phyloP scores from a whole-genome alignment of 371 early-diverging fungal genomes.

The Sporodiniella umbellata region DNA sequence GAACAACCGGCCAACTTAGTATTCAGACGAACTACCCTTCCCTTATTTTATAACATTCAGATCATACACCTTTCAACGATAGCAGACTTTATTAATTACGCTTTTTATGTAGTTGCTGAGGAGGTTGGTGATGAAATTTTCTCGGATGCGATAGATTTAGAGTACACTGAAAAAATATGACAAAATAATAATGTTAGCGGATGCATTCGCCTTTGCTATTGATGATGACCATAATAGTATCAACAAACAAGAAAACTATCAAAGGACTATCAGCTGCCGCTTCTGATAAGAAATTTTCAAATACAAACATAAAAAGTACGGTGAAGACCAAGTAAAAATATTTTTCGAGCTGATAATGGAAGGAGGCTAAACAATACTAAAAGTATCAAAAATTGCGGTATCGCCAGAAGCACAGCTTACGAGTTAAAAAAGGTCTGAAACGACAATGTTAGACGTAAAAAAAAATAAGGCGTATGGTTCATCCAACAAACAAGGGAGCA shows the following conservation, averaged over 20 bases:
- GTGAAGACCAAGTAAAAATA: conserved; percentile 3
- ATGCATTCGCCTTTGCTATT: neutral
- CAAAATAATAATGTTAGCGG: neutral
- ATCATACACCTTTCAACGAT: neutral
- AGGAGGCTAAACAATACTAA: conserved; percentile 3
- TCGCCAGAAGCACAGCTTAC: conserved; percentile 1
- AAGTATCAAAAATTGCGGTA: conserved; percentile 2
- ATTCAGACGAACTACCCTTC: no score
- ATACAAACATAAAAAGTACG: conserved; percentile 3
- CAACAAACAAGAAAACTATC: neutral
- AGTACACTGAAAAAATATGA: conserved; percentile 1
- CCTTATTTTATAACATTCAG: no score
- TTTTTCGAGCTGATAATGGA: conserved; percentile 2
- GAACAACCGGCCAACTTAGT: no score
- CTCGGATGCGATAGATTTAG: neutral
- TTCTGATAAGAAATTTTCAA: neutral
- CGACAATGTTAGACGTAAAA: conserved; percentile 3
- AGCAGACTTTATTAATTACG: neutral
- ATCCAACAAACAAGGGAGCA: no score
- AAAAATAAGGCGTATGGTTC: no score
- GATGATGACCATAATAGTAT: neutral
- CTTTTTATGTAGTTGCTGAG: neutral
- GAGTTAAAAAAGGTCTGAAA: conserved; percentile 5
- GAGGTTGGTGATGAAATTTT: neutral
- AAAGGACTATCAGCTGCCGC: conserved; percentile 1